A percentile compares a stretch with the other conserved stretches of the same genome.
phyloP scores from a whole-genome alignment of 192 early-diverging fungal species.

The Umbelopsis vinacea region DNA sequence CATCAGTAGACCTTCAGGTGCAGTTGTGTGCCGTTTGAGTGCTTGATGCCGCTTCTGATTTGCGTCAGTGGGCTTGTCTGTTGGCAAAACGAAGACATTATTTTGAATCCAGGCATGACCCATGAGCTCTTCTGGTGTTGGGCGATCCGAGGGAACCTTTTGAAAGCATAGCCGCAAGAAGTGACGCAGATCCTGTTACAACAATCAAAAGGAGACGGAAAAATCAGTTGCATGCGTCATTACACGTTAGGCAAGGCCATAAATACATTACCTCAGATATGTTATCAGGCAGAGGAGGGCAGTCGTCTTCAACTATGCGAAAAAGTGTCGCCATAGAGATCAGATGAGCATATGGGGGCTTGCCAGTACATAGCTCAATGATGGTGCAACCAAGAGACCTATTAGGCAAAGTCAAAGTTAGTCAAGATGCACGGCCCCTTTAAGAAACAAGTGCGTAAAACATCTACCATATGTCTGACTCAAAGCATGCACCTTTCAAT shows the following conservation, averaged over 20 bases:
- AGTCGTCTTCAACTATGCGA: constrained; percentile 91
- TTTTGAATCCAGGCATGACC: constrained; percentile 77
- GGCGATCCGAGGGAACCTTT: constrained; percentile 74
- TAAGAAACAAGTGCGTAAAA: background rate
- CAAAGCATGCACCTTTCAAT: constrained; percentile 83
- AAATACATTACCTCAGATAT: constrained; percentile 61
- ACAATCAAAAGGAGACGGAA: background rate
- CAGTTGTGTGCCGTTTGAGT: constrained; percentile 6
- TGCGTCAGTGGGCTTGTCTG: constrained; percentile 3
- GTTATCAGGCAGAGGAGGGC: constrained; percentile 82
- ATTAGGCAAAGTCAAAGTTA: background rate
- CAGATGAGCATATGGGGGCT: constrained; percentile 88
- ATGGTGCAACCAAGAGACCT: constrained; percentile 92
- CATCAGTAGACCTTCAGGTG: background rate
- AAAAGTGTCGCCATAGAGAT: constrained; percentile 90
- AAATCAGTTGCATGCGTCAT: background rate
- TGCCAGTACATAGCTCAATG: constrained; percentile 91
- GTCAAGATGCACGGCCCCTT: background rate
- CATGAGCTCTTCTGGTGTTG: constrained; percentile 73
- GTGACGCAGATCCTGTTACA: constrained; percentile 62
- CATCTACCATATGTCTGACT: constrained; percentile 89
- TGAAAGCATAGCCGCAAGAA: constrained; percentile 87
- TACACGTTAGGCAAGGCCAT: no score
- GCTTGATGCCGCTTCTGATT: background rate
- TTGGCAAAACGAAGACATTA: background rate